Conservation (phyloP, 345 rosid species). For the Corchorus capsularis region DNA sequence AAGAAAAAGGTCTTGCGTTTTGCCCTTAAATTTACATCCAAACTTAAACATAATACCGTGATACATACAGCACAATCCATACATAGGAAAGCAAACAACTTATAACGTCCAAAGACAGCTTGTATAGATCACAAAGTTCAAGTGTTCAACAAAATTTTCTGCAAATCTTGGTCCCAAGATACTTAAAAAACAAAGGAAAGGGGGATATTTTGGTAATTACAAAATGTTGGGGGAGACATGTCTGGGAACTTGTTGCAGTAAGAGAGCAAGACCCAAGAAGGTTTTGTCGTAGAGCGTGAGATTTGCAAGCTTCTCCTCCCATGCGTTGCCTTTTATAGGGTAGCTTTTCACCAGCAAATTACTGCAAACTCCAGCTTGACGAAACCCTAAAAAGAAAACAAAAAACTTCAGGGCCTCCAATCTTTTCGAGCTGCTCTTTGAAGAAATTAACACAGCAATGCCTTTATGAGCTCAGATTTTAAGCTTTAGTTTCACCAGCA, state of each 20-base stretch:
- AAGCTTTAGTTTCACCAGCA: neutral
- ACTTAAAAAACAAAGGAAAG: neutral
- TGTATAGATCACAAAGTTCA: no score
- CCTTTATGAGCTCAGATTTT: neutral
- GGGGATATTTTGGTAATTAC: slow-evolving; percentile 35
- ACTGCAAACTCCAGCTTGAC: slow-evolving; percentile 2
- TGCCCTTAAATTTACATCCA: neutral
- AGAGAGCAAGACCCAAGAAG: slow-evolving; percentile 61
- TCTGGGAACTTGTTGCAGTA: slow-evolving; percentile 76
- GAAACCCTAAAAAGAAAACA: slow-evolving; percentile 45
- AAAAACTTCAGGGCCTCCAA: neutral
- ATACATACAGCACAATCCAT: no score
- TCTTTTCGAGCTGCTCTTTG: neutral
- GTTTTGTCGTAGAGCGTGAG: slow-evolving; percentile 44
- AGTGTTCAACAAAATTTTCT: neutral
- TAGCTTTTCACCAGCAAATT: slow-evolving; percentile 19
- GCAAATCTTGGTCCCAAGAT: slow-evolving; percentile 4
- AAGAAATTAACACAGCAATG: neutral
- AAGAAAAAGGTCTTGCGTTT: neutral
- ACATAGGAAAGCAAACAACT: neutral
- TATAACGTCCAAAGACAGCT: neutral
- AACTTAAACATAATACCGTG: no score
- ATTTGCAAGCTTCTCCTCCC: slow-evolving; percentile 24
- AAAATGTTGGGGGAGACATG: slow-evolving; percentile 34
- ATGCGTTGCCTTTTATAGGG: slow-evolving; percentile 22